Evolutionary conservation across 768 basidiomycete species (phyloP), one percentile per base, ranked within the genome.

Genomic region (Macrolepiota fuliginosa): DNA sequence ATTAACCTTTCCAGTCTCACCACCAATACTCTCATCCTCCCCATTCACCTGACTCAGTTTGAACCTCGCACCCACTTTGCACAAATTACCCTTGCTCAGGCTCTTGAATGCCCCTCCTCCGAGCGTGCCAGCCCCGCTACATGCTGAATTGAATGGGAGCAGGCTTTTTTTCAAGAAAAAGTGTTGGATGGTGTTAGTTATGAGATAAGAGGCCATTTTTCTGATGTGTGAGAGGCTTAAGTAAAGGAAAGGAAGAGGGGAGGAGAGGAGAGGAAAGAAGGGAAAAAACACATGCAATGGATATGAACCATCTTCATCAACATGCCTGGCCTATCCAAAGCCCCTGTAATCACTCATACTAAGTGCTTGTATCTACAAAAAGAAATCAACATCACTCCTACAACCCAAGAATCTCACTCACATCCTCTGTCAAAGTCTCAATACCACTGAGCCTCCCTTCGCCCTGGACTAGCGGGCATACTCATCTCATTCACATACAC

Each of bases 261-360:
- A 57, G 12, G 9, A 57, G 11, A 56, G 46, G 25, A 37, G 19
- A 25, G 52, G n/a, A 56, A 32, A 51, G 59, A 66, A 66, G 63
- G 66, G 63, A 39, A n/a, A n/a, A n/a, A n/a, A n/a, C n/a, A 84
- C 91, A 53, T 68, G 93, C 92, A 93, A 92, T 1, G 91, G 92
- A 78, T 93, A 96, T 32, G 85, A 84, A 65, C 96, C 95, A 39
- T 97, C 95, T 56, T 98, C 95, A 29, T 94, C 94, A 13, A 91
- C 89, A 25, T 82, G 76, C 56, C 76, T 70, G 2, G 83, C 81
- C 88, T 88, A 91, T 58, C 79, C 79, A 60, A 82, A 82, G 49
- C 90, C 89, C 51, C 85, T 82, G 70, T 92, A 96, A 73, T 96
- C 93, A 71, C 92, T 94, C 12, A 96, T 98, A 13, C 83, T 79